Conservation (phyloP, 768 basidiomycete species). For the Rhizopogon vinicolor region DNA sequence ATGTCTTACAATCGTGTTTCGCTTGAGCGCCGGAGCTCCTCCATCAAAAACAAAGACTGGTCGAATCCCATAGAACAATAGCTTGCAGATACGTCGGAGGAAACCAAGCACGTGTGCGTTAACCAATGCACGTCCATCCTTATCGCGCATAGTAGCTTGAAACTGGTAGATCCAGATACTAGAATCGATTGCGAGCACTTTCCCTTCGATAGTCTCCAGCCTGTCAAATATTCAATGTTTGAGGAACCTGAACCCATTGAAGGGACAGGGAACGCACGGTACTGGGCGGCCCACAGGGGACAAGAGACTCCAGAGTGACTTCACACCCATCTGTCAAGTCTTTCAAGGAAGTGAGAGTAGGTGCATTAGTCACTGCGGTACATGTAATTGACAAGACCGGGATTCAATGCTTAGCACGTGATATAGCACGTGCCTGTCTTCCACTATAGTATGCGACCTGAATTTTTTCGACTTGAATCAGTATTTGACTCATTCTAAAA, state of each 20-base stretch:
- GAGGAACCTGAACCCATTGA: slow-evolving; percentile 1
- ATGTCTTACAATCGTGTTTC: slow-evolving; percentile 72
- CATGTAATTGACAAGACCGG: not conserved
- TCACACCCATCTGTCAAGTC: slow-evolving; percentile 76
- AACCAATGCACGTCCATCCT: slow-evolving; percentile 83
- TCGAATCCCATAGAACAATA: slow-evolving; percentile 95
- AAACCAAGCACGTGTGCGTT: slow-evolving; percentile 95
- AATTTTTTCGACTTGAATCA: no score
- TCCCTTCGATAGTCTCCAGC: slow-evolving; percentile 93
- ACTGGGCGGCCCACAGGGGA: slow-evolving; percentile 93
- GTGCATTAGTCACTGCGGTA: not conserved
- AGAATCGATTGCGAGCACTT: slow-evolving; percentile 93
- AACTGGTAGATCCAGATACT: slow-evolving; percentile 99
- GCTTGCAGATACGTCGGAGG: slow-evolving; percentile 85
- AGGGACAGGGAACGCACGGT: slow-evolving; percentile 48
- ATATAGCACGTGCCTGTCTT: slow-evolving; percentile 1
- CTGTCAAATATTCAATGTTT: slow-evolving; percentile 34
- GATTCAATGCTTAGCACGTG: not conserved
- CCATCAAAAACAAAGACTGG: slow-evolving; percentile 99
- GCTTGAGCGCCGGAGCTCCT: slow-evolving; percentile 88
- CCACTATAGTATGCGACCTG: no score
- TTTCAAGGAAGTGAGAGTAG: not conserved
- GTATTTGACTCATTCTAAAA: no score
- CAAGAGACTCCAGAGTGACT: slow-evolving; percentile 91
- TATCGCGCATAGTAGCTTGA: slow-evolving; percentile 98